Base-by-base conservation (phyloP, 257 asterid species). In the Parsonsia alboflavescens region DNA sequence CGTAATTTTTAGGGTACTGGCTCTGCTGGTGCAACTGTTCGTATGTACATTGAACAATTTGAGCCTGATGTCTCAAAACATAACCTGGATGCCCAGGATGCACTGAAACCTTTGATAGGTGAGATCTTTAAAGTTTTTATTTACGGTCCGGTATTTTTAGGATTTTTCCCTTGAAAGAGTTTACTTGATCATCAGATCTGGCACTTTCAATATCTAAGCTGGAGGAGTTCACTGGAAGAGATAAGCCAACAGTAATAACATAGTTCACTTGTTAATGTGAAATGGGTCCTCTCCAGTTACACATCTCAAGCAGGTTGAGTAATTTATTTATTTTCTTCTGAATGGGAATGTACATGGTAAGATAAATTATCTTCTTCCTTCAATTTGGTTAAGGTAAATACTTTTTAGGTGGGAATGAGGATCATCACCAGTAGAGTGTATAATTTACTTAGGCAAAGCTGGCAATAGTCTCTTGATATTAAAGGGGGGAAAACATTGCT, bases 21-120 rank as follows among this genome's bases (percentile, higher is more conserved):
- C 30, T 94, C 99, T 72, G 97, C 99, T 78, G 99, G 97, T 73
- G 97, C 99, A 73, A 94, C 97, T 2, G 86, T 94, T 67, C 89
- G 97, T 58, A 78, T 94, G 82, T 94, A 94, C 54, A 83, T 89
- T 9, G 97, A 94, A 76, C 95, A 90, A 80, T 94, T 86, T 54
- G 97, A 94, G 86, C 89, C 92, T 2, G 97, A 94, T 79, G 88
- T 82, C 68, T 85, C 97, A 42, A 92, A 92, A 76, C 97, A 94
- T 77, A 68, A 79, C 12, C 77, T 89, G 80, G 99, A 92, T 87
- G 97, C 99, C 73, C 97, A 92, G 81, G 83, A 33, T 79, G 97
- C 97, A 8, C 76, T 94, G 56, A 92, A 89, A 75, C 97, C 96
- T 65, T 82, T 94, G 81, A 94, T 92, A 80, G 93, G 97, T 94